phyloP scores from a whole-genome alignment of 768 basidiomycete genomes.

The Tubosaeta brunneosetosa region DNA sequence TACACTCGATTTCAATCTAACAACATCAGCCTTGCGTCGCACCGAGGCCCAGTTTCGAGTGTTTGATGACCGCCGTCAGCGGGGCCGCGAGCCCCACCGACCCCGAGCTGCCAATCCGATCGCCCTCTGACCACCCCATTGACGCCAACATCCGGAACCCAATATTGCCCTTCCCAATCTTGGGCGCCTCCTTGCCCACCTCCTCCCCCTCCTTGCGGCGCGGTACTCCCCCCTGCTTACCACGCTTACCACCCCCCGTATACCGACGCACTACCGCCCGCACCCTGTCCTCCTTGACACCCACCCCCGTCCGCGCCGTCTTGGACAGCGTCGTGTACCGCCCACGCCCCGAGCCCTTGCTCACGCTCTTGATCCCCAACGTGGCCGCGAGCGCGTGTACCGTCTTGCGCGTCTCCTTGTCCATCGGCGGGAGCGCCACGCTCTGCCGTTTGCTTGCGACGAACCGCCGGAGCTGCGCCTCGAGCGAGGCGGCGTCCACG shows the following conservation, averaged over 20 bases:
- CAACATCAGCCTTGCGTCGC: conserved; percentile 35
- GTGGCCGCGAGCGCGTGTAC: conserved; percentile 78
- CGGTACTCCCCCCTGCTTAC: conserved; percentile 31
- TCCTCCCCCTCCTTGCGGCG: conserved; percentile 78
- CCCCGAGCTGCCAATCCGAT: conserved; percentile 58
- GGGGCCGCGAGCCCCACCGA: conserved; percentile 68
- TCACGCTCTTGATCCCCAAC: conserved; percentile 75
- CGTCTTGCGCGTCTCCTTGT: conserved; percentile 61
- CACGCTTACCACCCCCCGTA: conserved; percentile 17
- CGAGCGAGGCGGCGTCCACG: conserved; percentile 63
- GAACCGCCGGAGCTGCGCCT: conserved; percentile 68
- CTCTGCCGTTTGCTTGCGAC: conserved; percentile 46
- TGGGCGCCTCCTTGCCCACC: conserved; percentile 84
- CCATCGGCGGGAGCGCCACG: conserved; percentile 76
- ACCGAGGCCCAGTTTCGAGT: conserved; percentile 79
- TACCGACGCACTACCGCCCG: conserved; percentile 35
- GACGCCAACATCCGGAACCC: conserved; percentile 83
- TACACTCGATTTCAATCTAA: neutral
- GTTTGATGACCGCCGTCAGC: conserved; percentile 80
- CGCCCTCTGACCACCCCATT: conserved; percentile 92
- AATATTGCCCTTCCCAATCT: conserved; percentile 72
- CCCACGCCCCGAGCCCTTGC: conserved; percentile 61
- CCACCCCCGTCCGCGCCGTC: conserved; percentile 55
- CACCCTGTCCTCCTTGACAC: conserved; percentile 59
- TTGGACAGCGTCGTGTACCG: conserved; percentile 77